Conservation (phyloP, 1,284 basidiomycete genomes). For the Heliocybe sulcata region DNA sequence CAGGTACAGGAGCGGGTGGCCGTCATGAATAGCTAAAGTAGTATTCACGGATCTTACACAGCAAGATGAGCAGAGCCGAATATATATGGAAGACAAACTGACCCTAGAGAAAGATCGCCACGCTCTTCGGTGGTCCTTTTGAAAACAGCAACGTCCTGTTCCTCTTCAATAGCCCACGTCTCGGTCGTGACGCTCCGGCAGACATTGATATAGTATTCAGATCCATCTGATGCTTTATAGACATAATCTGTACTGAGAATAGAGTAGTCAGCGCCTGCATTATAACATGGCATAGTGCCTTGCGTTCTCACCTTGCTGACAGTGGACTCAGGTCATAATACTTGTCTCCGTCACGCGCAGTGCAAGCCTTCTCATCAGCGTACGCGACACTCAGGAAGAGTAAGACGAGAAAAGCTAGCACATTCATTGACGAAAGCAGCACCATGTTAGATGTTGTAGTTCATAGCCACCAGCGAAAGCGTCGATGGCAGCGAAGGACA, state of each 20-base stretch:
- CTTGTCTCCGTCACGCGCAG: conserved; percentile 31
- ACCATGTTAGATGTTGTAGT: no score
- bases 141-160: conserved; percentile 55
- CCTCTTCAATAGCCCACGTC: conserved; percentile 46
- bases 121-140: conserved; percentile 40
- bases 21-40: conserved; percentile 43
- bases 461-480: conserved; percentile 7
- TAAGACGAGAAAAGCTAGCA: conserved; percentile 1
- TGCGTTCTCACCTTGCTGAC: conserved; percentile 45
- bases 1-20: conserved; percentile 39
- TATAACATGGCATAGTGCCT: conserved; percentile 4
- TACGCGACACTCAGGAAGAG: conserved; percentile 3
- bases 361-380: conserved; percentile 28
- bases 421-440: conserved; percentile 7
- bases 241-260: conserved; percentile 54
- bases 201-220: conserved; percentile 49
- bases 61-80: not conserved
- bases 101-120: conserved; percentile 72
- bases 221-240: conserved; percentile 38
- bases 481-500: not conserved
- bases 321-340: conserved; percentile 61
- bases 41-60: conserved; percentile 49
- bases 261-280: not conserved
- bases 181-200: conserved; percentile 52
- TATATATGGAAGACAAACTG: conserved; percentile 17